Base-by-base conservation (phyloP, 2,329 filamentous ascomycete genomes). In the Trichoderma harzianum region DNA sequence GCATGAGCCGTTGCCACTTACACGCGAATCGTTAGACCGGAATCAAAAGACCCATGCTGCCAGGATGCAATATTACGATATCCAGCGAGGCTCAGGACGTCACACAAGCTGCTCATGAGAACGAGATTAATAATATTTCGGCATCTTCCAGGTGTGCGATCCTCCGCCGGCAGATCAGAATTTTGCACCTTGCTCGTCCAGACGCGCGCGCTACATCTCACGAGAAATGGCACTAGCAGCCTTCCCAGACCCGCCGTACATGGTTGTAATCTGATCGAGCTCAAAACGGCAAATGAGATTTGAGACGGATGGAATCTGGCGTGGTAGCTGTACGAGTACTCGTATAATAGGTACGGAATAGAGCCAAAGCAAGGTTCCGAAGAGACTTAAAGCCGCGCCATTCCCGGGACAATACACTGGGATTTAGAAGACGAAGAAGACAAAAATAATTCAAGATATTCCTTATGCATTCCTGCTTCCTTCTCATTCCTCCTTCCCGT, bases 161-260 rank as follows among this genome's bases (percentile, higher is more conserved):
- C 18, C 64, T 43, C 53, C 64, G 51, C 24, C 18, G 53, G 64
- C 14, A 57, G 64, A 67, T 57, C 3, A 55, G n/a, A 55, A 26
- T 21, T 32, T 21, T n/a, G 26, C 21, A 12, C 14, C 26, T 64
- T 43, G n/a, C 18, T 51, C 26, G 28, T 32, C 7, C n/a, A 43
- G 57, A 69, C 66, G 55, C 66, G 66, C 66, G 66, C 66, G 66
- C 55, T 69, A 58, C 66, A 69, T 69, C 55, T 47, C 21, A 10
- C 24, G 12, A 7, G 32, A 24, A n/a, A 43, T 24, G 7, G 32
- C 47, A 24, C 64, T 47, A 51, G 26, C 36, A 32, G 39, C 16
- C 16, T 8, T 10, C 14, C 24, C 26, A 64, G 61, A 14, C 39
- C 61, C 61, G 61, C 61, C 4, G n/a, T 53, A 24, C 47, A 53